phyloP scores from a whole-genome alignment of 1,284 basidiomycete species.

The Malassezia furfur region DNA sequence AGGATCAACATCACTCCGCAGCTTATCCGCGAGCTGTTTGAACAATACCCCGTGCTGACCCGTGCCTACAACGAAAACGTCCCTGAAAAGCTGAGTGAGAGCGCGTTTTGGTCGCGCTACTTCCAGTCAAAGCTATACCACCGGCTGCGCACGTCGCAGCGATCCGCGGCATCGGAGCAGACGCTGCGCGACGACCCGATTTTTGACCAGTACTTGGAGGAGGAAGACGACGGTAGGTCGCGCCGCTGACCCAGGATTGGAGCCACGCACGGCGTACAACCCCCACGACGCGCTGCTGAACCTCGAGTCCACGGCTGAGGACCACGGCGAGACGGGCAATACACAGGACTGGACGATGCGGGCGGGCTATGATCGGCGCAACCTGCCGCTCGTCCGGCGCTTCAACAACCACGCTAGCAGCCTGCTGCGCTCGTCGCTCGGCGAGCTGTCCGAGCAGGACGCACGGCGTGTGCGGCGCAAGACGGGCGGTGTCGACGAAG shows the following conservation, averaged over 20 bases:
- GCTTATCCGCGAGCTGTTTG: conserved; percentile 87
- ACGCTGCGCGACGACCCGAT: conserved; percentile 83
- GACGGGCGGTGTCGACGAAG: conserved; percentile 39
- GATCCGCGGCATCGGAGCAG: conserved; percentile 71
- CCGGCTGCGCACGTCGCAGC: conserved; percentile 80
- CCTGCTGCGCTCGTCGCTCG: conserved; percentile 57
- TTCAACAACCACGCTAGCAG: conserved; percentile 96
- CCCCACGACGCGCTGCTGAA: conserved; percentile 71
- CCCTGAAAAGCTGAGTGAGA: conserved; percentile 73
- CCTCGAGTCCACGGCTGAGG: conserved; percentile 76
- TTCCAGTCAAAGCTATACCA: conserved; percentile 92
- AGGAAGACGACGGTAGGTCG: conserved; percentile 73
- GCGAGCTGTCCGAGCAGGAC: conserved; percentile 25
- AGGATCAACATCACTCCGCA: conserved; percentile 87
- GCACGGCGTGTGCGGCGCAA: conserved; percentile 24
- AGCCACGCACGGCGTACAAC: conserved; percentile 64
- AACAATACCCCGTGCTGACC: conserved; percentile 89
- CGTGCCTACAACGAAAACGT: conserved; percentile 88
- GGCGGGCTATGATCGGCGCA: conserved; percentile 73
- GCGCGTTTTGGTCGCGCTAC: conserved; percentile 91
- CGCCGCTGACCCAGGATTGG: conserved; percentile 53
- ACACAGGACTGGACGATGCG: conserved; percentile 89
- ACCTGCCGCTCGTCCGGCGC: conserved; percentile 82
- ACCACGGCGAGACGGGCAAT: conserved; percentile 84
- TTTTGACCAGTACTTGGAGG: conserved; percentile 88